Evolutionary conservation across 352 stramenopile genomes (phyloP), one percentile per base, ranked within the genome.

Genomic region (Aphanomyces stellatus): DNA sequence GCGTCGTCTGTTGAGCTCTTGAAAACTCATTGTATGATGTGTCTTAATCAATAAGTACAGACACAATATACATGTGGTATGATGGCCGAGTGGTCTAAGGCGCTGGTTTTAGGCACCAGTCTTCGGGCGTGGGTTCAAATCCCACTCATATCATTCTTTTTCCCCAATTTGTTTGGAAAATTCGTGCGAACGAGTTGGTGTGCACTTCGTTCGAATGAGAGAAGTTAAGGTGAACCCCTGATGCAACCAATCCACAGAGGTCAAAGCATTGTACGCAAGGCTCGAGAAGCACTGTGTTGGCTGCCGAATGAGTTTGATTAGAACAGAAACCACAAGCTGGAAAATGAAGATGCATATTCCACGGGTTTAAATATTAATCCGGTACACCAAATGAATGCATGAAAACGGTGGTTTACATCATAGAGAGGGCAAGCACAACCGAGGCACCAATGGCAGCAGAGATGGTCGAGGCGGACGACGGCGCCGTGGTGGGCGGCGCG

Each of bases 391-490:
- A n/a, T n/a, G n/a, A n/a, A n/a, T n/a, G n/a, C n/a, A n/a, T n/a
- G 11, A 53, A 28, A 10, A 28, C 17, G 13, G 46, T 30, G 19
- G 25, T 53, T 28, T 66, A 66, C 15, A 42, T 19, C 59, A 66
- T 33, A 6, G 40, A 17, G 41, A 34, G 31, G 42, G 31, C 59
- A 11, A 53, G 15, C 8, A 35, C 59, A 34, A 25, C 53, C 31
- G 53, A 62, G 28, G 30, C 59, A 56, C 22, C 28, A 25, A 66
- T 22, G 15, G 59, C 59, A 66, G 13, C 59, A 31, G 59, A 66
- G 17, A 48, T 27, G 11, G 59, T 19, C 27, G 59, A 46, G 19
- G 59, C 1, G 0, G 59, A 33, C 46, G 59, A 27, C 25, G 31
- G 2, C 31, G 51, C 51, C 15, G 51, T 53, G 24, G 59, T 66